Evolutionary conservation across 2,329 filamentous ascomycete species (phyloP), one percentile per base, ranked within the genome.

Genomic region (Diaporthe sp.): DNA sequence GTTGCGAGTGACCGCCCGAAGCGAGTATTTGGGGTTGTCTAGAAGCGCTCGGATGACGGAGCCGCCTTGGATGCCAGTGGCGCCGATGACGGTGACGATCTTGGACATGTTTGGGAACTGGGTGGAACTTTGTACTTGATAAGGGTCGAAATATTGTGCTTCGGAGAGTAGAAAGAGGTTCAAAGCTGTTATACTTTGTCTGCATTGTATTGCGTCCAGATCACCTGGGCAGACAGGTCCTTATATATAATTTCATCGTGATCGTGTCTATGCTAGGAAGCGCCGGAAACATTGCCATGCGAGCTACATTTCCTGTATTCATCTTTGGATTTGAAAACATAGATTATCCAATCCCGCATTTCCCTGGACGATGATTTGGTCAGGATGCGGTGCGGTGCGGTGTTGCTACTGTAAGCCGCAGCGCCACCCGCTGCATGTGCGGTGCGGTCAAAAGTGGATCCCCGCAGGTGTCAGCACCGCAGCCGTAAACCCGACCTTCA

Each of bases 51-150:
- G 80, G n/a, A 80, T 80, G n/a, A 84, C 82, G 3, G 82, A 82
- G 25, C 82, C 82, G 68, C 82, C 83, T 77, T 84, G 82, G 17
- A 76, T 78, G 68, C 80, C 83, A 53, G 82, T 84, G 57, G 80
- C 82, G 15, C 82, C 82, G 58, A 83, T 81, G 3, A 83, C 79
- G n/a, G 81, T 79, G 61, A 84, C 57, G 67, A 81, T 65, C 74
- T 82, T 76, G 15, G 55, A 39, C 70, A 73, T 73, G 42, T 7
- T 53, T 31, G 25, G 28, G 3, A 51, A n/a, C 17, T 25, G 10
- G 44, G 44, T 34, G 19, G 19, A 13, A 31, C 17, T 22, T 46
- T 25, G 9, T 65, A 4, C 25, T 44, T 65, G 7, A 7, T n/a
- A 25, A 9, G 12, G 5, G 15, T 17, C 8, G 13, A n/a, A 34